Evolutionary conservation across 805 yeast species (phyloP).

Genomic region (Millerozyma miso): DNA sequence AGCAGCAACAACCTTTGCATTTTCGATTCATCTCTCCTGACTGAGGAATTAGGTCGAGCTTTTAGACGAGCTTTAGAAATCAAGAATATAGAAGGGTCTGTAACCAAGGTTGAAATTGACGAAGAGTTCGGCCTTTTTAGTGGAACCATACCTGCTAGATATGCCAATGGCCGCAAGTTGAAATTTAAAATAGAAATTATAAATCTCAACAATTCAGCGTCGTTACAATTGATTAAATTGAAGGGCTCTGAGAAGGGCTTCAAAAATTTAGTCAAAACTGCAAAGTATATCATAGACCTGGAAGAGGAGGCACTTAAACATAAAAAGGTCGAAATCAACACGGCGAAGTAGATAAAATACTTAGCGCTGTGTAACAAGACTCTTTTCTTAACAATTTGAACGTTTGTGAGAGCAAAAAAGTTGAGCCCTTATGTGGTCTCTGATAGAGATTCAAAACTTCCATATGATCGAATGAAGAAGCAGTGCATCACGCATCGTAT

Average conservation of each 20-base stretch:
- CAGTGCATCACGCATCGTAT: too few species aligned
- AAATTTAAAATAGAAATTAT: conserved; percentile 43
- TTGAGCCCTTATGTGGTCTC: too few species aligned
- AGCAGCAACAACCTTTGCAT: conserved; percentile 22
- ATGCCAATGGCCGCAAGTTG: conserved; percentile 45
- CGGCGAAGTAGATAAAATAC: not conserved
- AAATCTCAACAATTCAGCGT: conserved; percentile 32
- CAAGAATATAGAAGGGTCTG: conserved; percentile 48
- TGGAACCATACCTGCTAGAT: conserved; percentile 46
- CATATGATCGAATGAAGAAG: too few species aligned
- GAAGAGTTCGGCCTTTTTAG: conserved; percentile 41
- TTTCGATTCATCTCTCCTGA: conserved; percentile 28
- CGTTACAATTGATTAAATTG: conserved; percentile 38
- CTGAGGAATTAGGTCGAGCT: conserved; percentile 28
- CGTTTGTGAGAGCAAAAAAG: too few species aligned
- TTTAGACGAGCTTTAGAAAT: conserved; percentile 40
- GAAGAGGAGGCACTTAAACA: conserved; percentile 28
- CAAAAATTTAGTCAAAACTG: conserved; percentile 38
- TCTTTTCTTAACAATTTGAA: too few species aligned
- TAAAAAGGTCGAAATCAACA: conserved; percentile 4
- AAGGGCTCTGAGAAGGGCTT: conserved; percentile 47
- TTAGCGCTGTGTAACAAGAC: too few species aligned
- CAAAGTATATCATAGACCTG: conserved; percentile 41
- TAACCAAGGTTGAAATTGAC: conserved; percentile 37
- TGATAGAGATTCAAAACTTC: too few species aligned